These are phyloP conservation scores for Pichia sp. DNA, from an alignment of 1,139 yeast genomes.

Conservation along the genomic window DNA sequence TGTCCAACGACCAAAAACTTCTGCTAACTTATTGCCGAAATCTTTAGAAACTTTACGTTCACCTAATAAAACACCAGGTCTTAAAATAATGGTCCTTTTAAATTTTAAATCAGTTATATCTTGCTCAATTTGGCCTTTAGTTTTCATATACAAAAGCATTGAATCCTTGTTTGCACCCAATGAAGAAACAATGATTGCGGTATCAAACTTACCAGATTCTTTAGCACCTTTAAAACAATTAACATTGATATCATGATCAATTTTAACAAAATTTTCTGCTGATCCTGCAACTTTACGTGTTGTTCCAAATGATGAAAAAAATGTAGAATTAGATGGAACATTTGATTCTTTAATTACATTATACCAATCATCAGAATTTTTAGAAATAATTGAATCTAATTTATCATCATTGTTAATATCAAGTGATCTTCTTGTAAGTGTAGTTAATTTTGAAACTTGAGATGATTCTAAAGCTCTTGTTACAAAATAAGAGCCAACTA, in stretches of 20 bases:
- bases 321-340: slow-evolving; percentile 26
- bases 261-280: slow-evolving; percentile 52
- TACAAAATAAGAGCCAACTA: slow-evolving; percentile 25
- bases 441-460: slow-evolving; percentile 13
- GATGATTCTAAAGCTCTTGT: slow-evolving; percentile 13
- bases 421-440: slow-evolving; percentile 24
- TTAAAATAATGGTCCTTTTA: slow-evolving; percentile 58
- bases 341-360: slow-evolving; percentile 15
- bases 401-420: slow-evolving; percentile 6
- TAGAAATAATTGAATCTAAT: slow-evolving; percentile 14
- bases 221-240: slow-evolving; percentile 66
- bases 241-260: slow-evolving; percentile 65
- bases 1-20: slow-evolving; percentile 29
- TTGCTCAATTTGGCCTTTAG: slow-evolving; percentile 62
- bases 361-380: slow-evolving; percentile 23
- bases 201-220: slow-evolving; percentile 49
- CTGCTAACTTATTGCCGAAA: slow-evolving; percentile 28
- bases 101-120: slow-evolving; percentile 52
- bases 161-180: slow-evolving; percentile 52
- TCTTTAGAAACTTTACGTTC: slow-evolving; percentile 44
- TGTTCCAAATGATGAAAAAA: slow-evolving; percentile 69
- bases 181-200: slow-evolving; percentile 59
- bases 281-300: slow-evolving; percentile 68
- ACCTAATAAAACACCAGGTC: slow-evolving; percentile 68
- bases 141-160: slow-evolving; percentile 46